phyloP scores from a whole-genome alignment of 2,329 filamentous ascomycete genomes.

The Uncinocarpus reesii region DNA sequence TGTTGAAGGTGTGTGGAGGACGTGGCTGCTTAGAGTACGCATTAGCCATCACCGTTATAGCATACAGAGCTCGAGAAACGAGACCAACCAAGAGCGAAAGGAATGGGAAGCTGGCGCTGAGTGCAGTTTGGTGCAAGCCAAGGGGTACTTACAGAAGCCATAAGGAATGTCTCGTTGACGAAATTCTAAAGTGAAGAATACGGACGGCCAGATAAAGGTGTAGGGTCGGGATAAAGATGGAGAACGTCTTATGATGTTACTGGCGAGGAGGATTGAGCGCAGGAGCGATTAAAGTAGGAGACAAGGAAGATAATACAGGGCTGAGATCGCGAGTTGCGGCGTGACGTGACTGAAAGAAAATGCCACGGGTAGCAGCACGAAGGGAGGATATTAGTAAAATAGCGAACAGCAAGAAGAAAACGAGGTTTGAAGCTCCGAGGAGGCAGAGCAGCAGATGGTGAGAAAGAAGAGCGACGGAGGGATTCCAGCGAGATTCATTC shows the following conservation, averaged over 20 bases:
- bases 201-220: not conserved
- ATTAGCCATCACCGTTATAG: not conserved
- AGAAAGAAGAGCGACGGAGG: slow-evolving; percentile 2
- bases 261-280: not conserved
- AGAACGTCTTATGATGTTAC: not conserved
- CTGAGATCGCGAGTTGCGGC: slow-evolving; percentile 5
- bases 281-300: slow-evolving; percentile 2
- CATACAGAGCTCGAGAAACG: slow-evolving; percentile 3
- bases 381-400: slow-evolving; percentile 7
- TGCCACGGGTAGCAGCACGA: slow-evolving; percentile 6
- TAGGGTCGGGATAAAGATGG: not conserved
- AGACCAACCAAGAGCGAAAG: no score
- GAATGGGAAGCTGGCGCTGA: slow-evolving; percentile 16
- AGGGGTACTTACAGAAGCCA: slow-evolving; percentile 40
- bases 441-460: not conserved
- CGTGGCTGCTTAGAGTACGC: slow-evolving; percentile 28
- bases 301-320: slow-evolving; percentile 9
- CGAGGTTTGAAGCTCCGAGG: not conserved
- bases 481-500: not conserved
- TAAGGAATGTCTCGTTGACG: slow-evolving; percentile 22
- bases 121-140: slow-evolving; percentile 15
- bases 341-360: not conserved
- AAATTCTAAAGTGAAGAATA: not conserved
- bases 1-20: slow-evolving; percentile 35
- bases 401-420: not conserved